phyloP scores from a whole-genome alignment of 371 early-diverging fungal species.

The Mortierella sp. region DNA sequence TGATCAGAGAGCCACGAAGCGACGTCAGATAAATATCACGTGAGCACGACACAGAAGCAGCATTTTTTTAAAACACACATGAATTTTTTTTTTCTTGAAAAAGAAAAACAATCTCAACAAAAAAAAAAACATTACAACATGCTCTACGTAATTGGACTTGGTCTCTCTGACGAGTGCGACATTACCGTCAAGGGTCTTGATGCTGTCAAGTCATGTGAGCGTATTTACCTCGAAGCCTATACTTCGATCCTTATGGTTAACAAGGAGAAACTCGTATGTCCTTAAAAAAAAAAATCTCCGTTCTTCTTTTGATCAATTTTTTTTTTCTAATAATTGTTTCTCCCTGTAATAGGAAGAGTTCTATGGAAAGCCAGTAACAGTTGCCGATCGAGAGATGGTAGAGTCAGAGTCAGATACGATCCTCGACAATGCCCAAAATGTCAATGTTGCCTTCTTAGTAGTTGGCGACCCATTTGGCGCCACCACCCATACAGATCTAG shows the following conservation, averaged over 20 bases:
- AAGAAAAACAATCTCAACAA: too few relatives aligned
- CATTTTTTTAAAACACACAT: too few relatives aligned
- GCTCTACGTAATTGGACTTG: constrained; percentile 96
- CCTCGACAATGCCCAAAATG: constrained; percentile 86
- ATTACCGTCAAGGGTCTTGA: constrained; percentile 97
- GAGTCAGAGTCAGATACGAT: constrained; percentile 95
- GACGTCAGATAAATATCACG: too few relatives aligned
- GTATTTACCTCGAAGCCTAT: constrained; percentile 99
- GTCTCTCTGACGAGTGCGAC: constrained; percentile 97
- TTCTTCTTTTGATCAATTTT: not conserved
- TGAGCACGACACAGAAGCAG: too few relatives aligned
- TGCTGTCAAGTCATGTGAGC: constrained; percentile 88
- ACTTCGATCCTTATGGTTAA: constrained; percentile 95
- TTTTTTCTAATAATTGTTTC: not conserved
- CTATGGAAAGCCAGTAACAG: constrained; percentile 85
- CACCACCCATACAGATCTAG: constrained; percentile 99
- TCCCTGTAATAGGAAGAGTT: constrained; percentile 77
- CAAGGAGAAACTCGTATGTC: constrained; percentile 80
- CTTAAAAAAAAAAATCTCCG: not conserved
- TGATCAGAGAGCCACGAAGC: too few relatives aligned
- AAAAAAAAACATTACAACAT: constrained; percentile 65
- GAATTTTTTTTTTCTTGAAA: too few relatives aligned
- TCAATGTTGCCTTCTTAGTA: constrained; percentile 97
- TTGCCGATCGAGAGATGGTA: constrained; percentile 98
- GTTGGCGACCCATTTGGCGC: constrained; percentile 99